Base-by-base conservation (phyloP, 305 asterid species). In the Fraxinus albicans region DNA sequence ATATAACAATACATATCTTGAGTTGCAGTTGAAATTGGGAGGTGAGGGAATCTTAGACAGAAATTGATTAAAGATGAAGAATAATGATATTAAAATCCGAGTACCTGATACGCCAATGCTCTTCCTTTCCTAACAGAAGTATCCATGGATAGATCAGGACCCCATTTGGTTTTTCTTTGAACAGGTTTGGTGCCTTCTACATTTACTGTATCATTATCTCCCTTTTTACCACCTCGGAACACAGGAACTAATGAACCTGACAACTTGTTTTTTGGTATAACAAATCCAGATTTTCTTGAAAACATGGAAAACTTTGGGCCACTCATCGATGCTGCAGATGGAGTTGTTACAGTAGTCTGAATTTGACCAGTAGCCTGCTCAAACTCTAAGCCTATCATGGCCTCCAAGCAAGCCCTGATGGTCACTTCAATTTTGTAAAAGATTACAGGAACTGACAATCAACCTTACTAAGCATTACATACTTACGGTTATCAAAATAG, bases 131-230 rank as follows among this genome's bases (percentile, higher is more conserved):
- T 89, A 79, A 93, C 95, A 82, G 95, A 81, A 72, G 92, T 53
- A 86, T 93, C 99, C 85, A 87, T 86, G 23, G 94, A 87, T 58
- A 90, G 89, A 89, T 94, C 98, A 81, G 95, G 93, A 76, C 97
- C 96, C 99, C 99, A 96, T 91, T 90, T 93, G 87, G 98, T 94
- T 86, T 96, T 94, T 83, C 98, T 91, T 78, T 79, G 92, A 78
- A 81, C 89, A 84, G 80, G 90, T 82, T 88, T 89, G 76, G 79
- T 85, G 76, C 90, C 83, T 80, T 94, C 98, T 79, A 87, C 92
- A 33, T 86, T 91, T 31, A 75, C 80, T 42, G 86, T 47, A 76
- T 96, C 92, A 77, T 81, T 82, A 81, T 88, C 90, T 0, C 89
- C 92, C 89, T 89, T 93, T 86, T 93, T 96, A 78, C 91, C 76